Evolutionary conservation across 192 early-diverging fungal genomes (phyloP).

Genomic region (Kappamyces sp.): DNA sequence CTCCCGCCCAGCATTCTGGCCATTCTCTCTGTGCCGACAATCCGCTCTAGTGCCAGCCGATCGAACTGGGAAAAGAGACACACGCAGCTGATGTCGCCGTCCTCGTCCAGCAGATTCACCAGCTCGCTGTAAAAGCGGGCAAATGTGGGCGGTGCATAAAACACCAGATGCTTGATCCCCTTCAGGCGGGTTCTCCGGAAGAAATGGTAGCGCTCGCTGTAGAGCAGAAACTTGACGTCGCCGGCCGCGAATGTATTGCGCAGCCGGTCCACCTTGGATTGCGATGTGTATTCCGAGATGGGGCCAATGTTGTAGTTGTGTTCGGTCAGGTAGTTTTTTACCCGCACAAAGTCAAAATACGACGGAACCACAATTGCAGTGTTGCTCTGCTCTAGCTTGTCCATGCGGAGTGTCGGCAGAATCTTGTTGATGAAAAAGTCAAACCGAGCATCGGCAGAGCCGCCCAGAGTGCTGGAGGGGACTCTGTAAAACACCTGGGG

Average conservation of each 20-base stretch:
- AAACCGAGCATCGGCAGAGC: constrained; percentile 76
- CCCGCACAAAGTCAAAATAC: constrained; percentile 94
- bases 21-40: constrained; percentile 75
- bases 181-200: constrained; percentile 81
- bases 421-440: constrained; percentile 75
- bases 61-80: constrained; percentile 66
- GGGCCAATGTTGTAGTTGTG: constrained; percentile 66
- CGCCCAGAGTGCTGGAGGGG: constrained; percentile 47
- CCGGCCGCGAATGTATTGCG: constrained; percentile 77
- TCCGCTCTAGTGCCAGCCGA: constrained; percentile 77
- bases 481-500: constrained; percentile 80
- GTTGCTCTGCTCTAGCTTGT: constrained; percentile 29
- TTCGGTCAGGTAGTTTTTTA: constrained; percentile 82
- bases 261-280: constrained; percentile 66
- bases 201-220: constrained; percentile 96
- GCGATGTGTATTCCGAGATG: constrained; percentile 88
- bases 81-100: constrained; percentile 33
- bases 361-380: constrained; percentile 78
- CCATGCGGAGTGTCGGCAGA: constrained; percentile 49
- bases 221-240: constrained; percentile 68
- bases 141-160: constrained; percentile 85
- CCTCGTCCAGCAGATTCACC: constrained; percentile 66
- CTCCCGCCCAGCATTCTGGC: constrained; percentile 53
- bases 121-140: constrained; percentile 85
- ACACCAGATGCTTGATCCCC: constrained; percentile 77